Conservation (phyloP, 331 rosid species). For the Saraca asoca region DNA sequence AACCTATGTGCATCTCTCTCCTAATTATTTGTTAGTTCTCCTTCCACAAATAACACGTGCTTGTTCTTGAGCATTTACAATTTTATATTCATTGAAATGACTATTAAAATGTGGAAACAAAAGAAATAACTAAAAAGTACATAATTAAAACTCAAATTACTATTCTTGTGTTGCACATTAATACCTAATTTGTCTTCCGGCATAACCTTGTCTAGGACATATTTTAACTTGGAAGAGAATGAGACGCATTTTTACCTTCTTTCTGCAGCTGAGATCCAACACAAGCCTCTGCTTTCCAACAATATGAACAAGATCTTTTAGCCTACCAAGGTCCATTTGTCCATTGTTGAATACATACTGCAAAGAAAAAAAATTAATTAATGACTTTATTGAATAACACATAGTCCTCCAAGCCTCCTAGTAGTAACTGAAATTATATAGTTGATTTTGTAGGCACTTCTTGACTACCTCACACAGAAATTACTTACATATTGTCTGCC, state of each 20-base stretch:
- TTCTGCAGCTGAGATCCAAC: slow-evolving; percentile 96
- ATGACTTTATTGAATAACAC: neutral
- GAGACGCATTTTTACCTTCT: slow-evolving; percentile 56
- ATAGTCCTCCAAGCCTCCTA: neutral
- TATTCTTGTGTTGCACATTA: neutral
- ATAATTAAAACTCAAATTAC: neutral
- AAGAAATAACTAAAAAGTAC: neutral
- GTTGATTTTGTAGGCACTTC: neutral
- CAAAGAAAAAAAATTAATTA: slow-evolving; percentile 28
- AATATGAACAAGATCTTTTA: slow-evolving; percentile 69
- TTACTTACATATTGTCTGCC: too few species aligned
- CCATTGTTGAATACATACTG: slow-evolving; percentile 93
- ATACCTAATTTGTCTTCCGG: slow-evolving; percentile 7
- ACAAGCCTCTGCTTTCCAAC: slow-evolving; percentile 91
- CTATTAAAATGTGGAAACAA: slow-evolving; percentile 2
- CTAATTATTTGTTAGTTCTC: neutral
- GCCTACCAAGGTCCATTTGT: slow-evolving; percentile 84
- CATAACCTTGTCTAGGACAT: slow-evolving; percentile 7
- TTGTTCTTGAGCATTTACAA: slow-evolving; percentile 18
- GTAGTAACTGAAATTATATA: neutral
- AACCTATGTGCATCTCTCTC: neutral
- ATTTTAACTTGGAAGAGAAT: slow-evolving; percentile 7
- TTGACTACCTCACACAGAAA: too few species aligned
- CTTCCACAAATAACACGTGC: slow-evolving; percentile 2
- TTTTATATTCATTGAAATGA: neutral